Base-by-base conservation (phyloP, 257 asterid species). In the Buddleja alternifolia region DNA sequence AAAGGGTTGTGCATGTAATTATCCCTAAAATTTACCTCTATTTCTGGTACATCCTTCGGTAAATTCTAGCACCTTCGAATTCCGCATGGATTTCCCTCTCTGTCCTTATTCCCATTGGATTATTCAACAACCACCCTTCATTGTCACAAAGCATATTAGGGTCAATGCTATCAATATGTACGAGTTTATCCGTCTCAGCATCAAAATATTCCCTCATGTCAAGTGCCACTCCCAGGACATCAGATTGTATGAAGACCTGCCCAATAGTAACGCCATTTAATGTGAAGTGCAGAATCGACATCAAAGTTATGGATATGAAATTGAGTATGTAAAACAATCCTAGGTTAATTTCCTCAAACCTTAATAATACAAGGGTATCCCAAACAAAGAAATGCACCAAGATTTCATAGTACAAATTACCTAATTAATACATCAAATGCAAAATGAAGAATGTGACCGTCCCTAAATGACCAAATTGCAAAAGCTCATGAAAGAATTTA, bases 51-150 rank as follows among this genome's bases (percentile, higher is more conserved):
- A 89, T 47, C 74, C 96, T 86, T 81, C 97, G 75, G 76, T 85
- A 92, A 20, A 92, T 87, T 80, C 67, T 78, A 76, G 93, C 82
- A 53, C 96, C 95, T 85, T 87, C 95, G 53, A 70, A 80, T 74
- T 92, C 97, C 0, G 96, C 97, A 81, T 92, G 93, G 54, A 92
- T 80, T 81, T 92, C 96, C 72, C 97, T 84, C 71, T 91, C 97
- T 0, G 97, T 89, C 67, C 92, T 82, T 75, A 89, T 88, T 46
- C 93, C 96, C 93, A 93, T 76, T 25, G 98, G 98, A 72, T 85
- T 93, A 57, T 73, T 80, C 79, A 85, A 69, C 75, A 93, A 71
- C 98, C 98, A 93, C 10, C 98, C 97, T 37, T 86, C 94, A 17
- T 53, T 16, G 67, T 88, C 90, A 40, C 89, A 88, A 1, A 36